Evolutionary conservation across 495 filamentous ascomycete genomes (phyloP).

Genomic region (Amniculicola lignicola): DNA sequence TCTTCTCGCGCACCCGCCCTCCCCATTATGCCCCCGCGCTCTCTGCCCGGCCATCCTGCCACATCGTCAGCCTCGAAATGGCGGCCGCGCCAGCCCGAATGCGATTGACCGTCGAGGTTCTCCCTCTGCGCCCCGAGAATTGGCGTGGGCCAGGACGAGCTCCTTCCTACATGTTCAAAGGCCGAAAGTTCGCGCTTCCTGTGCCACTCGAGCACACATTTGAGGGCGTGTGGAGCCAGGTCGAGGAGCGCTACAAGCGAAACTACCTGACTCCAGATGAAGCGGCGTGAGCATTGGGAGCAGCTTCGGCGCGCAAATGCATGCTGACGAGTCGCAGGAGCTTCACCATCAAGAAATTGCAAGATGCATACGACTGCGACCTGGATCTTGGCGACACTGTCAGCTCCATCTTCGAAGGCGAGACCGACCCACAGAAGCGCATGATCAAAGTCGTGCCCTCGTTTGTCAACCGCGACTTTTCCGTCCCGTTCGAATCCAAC

Average conservation of each 20-base stretch:
- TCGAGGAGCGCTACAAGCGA: conserved; percentile 33
- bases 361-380: conserved; percentile 33
- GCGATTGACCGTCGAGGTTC: conserved; percentile 26
- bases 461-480: conserved; percentile 27
- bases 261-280: conserved; percentile 28
- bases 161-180: conserved; percentile 6
- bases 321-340: conserved; percentile 22
- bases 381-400: conserved; percentile 35
- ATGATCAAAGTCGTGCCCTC: conserved; percentile 30
- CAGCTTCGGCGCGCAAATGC: background rate
- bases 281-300: conserved; percentile 24
- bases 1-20: background rate
- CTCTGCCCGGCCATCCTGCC: background rate
- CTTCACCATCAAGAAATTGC: conserved; percentile 35
- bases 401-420: conserved; percentile 32
- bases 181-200: conserved; percentile 23
- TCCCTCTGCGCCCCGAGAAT: conserved; percentile 18
- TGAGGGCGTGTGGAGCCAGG: conserved; percentile 27
- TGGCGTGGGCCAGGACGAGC: background rate
- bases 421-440: conserved; percentile 24
- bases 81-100: conserved; percentile 5
- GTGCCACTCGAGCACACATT: conserved; percentile 31
- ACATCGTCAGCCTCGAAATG: background rate
- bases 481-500: conserved; percentile 28
- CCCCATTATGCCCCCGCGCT: conserved; percentile 13